Evolutionary conservation across 1,284 basidiomycete genomes (phyloP).

Genomic region (Fereydounia khargensis): DNA sequence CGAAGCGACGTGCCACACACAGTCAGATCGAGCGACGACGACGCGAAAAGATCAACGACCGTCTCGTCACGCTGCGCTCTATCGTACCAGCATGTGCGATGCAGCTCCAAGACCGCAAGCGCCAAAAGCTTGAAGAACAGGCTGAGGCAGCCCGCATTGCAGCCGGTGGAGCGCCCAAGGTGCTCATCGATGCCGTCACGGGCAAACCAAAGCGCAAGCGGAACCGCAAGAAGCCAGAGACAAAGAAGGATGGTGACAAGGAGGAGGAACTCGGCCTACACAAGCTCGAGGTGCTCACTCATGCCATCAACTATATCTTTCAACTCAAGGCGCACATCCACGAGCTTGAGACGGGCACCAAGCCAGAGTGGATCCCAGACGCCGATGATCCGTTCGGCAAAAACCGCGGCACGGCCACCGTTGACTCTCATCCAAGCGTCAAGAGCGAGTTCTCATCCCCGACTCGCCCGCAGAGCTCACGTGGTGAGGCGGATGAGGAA

Average conservation of each 20-base stretch:
- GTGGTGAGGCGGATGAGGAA: conserved; percentile 11
- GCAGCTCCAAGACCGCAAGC: conserved; percentile 37
- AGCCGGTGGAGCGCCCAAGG: conserved; percentile 27
- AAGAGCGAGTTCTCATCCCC: not conserved
- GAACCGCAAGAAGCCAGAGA: conserved; percentile 32
- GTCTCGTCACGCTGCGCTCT: conserved; percentile 48
- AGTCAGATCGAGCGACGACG: conserved; percentile 53
- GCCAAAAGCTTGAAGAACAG: conserved; percentile 35
- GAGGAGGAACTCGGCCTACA: conserved; percentile 48
- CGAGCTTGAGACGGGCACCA: conserved; percentile 29
- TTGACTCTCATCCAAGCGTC: not conserved
- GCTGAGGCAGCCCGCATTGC: conserved; percentile 32
- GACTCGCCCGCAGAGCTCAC: not conserved
- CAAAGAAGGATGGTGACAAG: conserved; percentile 19
- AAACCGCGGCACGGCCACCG: not conserved
- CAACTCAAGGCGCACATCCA: conserved; percentile 41
- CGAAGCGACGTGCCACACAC: conserved; percentile 46
- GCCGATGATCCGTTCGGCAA: conserved; percentile 26
- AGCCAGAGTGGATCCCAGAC: conserved; percentile 16
- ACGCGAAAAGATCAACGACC: conserved; percentile 56
- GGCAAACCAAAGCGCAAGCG: conserved; percentile 45
- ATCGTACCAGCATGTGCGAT: conserved; percentile 50
- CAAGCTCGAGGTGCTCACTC: conserved; percentile 48
- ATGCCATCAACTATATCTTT: conserved; percentile 52
- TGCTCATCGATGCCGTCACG: conserved; percentile 28